These are phyloP conservation scores for Paramecium biaurelia DNA, from an alignment of 73 alveolate species.

Conservation along the genomic window DNA sequence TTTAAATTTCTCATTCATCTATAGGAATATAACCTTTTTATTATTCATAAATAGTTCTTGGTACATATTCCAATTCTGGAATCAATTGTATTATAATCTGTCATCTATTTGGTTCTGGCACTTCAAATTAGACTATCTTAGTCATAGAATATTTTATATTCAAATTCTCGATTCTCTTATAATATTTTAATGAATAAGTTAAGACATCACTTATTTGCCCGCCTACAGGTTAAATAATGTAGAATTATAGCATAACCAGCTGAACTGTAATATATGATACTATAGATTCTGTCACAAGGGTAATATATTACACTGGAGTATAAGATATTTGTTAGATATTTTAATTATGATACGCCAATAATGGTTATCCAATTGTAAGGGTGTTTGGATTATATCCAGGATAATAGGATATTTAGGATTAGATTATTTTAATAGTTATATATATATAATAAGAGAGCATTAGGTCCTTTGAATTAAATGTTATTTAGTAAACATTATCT, in stretches of 20 bases:
- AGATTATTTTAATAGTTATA: neutral
- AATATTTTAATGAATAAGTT: neutral
- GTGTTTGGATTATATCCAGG: neutral
- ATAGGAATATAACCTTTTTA: conserved; percentile 11
- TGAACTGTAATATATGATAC: neutral
- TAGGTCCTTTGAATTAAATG: too few species aligned
- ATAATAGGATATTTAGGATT: neutral
- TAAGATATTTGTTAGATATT: neutral
- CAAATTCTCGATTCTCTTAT: conserved; percentile 26
- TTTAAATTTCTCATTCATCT: neutral
- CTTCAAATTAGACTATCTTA: neutral
- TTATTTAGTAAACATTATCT: too few species aligned
- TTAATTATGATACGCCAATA: neutral
- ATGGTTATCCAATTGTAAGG: neutral
- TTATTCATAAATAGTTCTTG: conserved; percentile 27
- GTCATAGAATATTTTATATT: neutral
- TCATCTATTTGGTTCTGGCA: conserved; percentile 15
- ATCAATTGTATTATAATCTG: conserved; percentile 34
- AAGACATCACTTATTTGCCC: neutral
- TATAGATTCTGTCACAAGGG: neutral
- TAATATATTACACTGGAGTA: neutral
- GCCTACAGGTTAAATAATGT: neutral
- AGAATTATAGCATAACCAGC: neutral
- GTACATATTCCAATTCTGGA: neutral
- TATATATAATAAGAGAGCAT: too few species aligned